These are phyloP conservation scores for Nakazawaea wyomingensis DNA, from an alignment of 805 yeast genomes.

Conservation along the genomic window DNA sequence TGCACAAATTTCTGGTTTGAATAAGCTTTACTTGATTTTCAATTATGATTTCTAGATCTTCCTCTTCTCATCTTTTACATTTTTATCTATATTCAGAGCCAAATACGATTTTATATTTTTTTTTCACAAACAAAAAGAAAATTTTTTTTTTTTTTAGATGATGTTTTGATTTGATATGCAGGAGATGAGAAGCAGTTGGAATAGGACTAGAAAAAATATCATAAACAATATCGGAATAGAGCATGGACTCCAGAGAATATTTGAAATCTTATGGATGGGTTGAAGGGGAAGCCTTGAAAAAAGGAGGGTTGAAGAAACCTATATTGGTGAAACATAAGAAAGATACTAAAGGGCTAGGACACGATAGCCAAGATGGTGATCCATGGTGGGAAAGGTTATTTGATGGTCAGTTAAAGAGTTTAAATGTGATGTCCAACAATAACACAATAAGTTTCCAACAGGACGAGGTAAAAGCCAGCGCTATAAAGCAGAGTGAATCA, in stretches of 20 bases:
- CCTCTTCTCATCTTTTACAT: too few relatives aligned
- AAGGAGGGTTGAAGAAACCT: constrained; percentile 81
- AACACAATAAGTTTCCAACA: constrained; percentile 48
- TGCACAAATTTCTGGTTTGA: too few relatives aligned
- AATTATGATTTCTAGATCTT: too few relatives aligned
- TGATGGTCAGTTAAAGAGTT: constrained; percentile 82
- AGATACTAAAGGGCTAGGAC: constrained; percentile 88
- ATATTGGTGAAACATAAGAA: constrained; percentile 85
- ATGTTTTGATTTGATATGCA: not conserved
- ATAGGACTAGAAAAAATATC: not conserved
- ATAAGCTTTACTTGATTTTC: too few relatives aligned
- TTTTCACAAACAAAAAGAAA: not conserved
- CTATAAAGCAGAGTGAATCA: constrained; percentile 47
- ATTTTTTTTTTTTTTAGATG: too few relatives aligned
- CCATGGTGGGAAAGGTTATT: constrained; percentile 97
- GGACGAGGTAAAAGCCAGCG: constrained; percentile 40
- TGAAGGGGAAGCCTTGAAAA: constrained; percentile 79
- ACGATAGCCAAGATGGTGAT: constrained; percentile 67
- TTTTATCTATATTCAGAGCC: not conserved
- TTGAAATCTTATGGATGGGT: constrained; percentile 82
- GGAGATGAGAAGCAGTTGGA: not conserved
- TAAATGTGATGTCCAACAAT: constrained; percentile 45
- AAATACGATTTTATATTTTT: too few relatives aligned
- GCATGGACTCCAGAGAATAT: constrained; percentile 76
- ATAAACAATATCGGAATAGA: not conserved